Conservation (phyloP, 169 alveolate genomes). For the Perkinsus olseni region DNA sequence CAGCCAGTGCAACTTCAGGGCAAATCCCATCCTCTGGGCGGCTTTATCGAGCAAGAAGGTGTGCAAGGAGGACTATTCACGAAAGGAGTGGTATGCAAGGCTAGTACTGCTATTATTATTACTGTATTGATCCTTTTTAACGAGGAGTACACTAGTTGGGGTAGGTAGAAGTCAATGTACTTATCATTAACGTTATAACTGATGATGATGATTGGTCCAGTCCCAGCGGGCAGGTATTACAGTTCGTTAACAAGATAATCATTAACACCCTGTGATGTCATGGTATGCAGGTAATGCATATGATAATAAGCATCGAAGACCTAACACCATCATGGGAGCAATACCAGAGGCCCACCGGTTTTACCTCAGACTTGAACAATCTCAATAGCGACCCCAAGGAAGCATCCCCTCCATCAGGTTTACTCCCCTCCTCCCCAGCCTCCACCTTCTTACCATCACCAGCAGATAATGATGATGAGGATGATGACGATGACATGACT, state of each 20-base stretch:
- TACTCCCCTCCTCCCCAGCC: not conserved
- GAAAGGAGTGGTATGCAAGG: slow-evolving; percentile 46
- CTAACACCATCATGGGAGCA: not conserved
- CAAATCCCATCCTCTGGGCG: slow-evolving; percentile 70
- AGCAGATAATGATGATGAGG: not conserved
- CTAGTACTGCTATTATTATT: slow-evolving; percentile 30
- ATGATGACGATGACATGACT: not conserved
- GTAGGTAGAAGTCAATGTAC: slow-evolving; percentile 63
- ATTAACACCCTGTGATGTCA: not conserved
- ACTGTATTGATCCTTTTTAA: slow-evolving; percentile 20
- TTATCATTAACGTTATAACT: slow-evolving; percentile 31
- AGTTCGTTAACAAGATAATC: not conserved
- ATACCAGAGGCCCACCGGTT: not conserved
- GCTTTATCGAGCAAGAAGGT: slow-evolving; percentile 67
- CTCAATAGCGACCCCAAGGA: not conserved
- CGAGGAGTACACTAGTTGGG: slow-evolving; percentile 50
- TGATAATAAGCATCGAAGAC: not conserved
- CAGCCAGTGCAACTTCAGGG: slow-evolving; percentile 72
- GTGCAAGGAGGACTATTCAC: slow-evolving; percentile 54
- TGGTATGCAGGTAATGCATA: not conserved
- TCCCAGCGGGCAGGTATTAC: not conserved
- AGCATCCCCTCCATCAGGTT: not conserved
- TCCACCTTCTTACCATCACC: not conserved
- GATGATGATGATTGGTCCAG: not conserved
- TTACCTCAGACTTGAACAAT: not conserved